Conservation (phyloP, 2,329 filamentous ascomycete species). For the Ceratocystis papillata region DNA sequence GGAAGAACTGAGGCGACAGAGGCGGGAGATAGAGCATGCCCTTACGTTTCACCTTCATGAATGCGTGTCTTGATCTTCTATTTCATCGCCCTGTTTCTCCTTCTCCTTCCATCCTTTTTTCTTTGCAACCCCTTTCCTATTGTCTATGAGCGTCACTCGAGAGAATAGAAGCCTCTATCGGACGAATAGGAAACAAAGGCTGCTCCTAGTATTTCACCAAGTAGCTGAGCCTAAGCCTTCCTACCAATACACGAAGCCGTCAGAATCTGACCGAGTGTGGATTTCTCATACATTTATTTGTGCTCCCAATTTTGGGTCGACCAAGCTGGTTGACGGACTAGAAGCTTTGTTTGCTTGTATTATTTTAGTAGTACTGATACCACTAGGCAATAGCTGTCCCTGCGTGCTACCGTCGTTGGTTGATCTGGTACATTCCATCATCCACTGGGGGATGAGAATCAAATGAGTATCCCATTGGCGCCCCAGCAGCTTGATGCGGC, state of each 20-base stretch:
- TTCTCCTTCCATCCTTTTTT: not conserved
- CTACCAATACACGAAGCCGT: not conserved
- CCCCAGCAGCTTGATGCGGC: constrained; percentile 2
- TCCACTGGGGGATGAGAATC: constrained; percentile 16
- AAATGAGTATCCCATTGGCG: constrained; percentile 14
- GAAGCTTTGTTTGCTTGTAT: not conserved
- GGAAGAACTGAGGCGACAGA: no score
- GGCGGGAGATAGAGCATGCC: no score
- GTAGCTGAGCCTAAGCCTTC: not conserved
- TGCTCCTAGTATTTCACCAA: not conserved
- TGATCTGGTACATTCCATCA: constrained; percentile 14
- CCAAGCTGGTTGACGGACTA: not conserved
- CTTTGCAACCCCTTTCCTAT: not conserved
- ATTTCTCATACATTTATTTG: not conserved
- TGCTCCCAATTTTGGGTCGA: not conserved
- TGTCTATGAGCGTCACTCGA: not conserved
- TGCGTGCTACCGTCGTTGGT: not conserved
- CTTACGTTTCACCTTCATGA: no score
- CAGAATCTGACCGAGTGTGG: not conserved
- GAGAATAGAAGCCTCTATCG: not conserved
- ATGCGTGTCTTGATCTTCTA: not conserved
- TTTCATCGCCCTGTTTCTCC: not conserved
- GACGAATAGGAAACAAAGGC: not conserved
- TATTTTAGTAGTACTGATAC: not conserved
- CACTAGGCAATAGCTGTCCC: not conserved